phyloP scores from a whole-genome alignment of 177 flowering plant species.

The Vitis hybrid region DNA sequence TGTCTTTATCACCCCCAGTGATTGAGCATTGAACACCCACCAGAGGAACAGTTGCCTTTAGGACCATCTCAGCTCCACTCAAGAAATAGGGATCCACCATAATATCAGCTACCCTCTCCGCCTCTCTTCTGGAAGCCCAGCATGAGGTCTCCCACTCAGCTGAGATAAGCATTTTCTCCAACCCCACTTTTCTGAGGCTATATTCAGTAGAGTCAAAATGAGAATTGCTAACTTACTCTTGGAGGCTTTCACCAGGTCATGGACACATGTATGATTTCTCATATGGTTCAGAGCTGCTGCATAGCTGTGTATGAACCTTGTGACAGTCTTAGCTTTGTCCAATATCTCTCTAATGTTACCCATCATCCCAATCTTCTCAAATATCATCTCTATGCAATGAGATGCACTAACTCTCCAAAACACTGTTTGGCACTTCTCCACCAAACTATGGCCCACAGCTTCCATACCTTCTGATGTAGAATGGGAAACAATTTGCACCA shows the following conservation, averaged over 20 bases:
- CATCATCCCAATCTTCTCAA: conserved; percentile 42
- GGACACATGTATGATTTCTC: conserved; percentile 23
- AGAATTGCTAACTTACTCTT: conserved; percentile 27
- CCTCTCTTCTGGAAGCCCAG: conserved; percentile 39
- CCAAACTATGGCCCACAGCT: conserved; percentile 37
- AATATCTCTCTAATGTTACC: conserved; percentile 20
- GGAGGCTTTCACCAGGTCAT: conserved; percentile 39
- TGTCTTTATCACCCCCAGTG: conserved; percentile 30
- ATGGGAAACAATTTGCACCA: conserved; percentile 54
- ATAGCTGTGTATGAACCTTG: conserved; percentile 46
- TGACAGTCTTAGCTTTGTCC: conserved; percentile 40
- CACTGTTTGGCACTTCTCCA: conserved; percentile 21
- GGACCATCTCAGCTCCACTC: conserved; percentile 35
- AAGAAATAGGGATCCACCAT: conserved; percentile 44
- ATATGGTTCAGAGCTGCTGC: conserved; percentile 29
- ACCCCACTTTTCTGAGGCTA: conserved; percentile 31
- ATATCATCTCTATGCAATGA: conserved; percentile 56
- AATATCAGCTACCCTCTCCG: conserved; percentile 38
- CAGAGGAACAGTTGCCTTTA: conserved; percentile 51
- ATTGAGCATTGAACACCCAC: conserved; percentile 35
- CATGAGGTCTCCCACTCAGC: conserved; percentile 37
- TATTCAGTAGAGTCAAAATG: conserved; percentile 48
- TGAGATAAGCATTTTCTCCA: conserved; percentile 44
- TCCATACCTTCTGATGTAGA: conserved; percentile 34
- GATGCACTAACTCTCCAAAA: conserved; percentile 66